These are phyloP conservation scores for Penicillium lividum DNA, from an alignment of 495 filamentous ascomycete species.

Conservation along the genomic window DNA sequence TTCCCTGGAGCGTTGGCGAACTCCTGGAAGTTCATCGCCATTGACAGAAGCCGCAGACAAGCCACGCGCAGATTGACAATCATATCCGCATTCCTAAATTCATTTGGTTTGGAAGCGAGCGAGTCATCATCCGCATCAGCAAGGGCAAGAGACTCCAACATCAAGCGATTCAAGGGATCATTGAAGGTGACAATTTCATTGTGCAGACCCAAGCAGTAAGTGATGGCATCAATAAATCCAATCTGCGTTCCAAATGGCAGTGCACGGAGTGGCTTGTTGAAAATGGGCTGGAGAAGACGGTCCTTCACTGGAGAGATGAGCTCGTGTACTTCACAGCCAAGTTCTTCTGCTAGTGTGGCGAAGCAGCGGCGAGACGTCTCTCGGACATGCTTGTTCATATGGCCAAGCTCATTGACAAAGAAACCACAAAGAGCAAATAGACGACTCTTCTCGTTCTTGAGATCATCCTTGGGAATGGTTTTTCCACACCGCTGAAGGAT, in stretches of 20 bases:
- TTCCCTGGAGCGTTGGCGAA: constrained; percentile 71
- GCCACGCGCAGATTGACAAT: constrained; percentile 92
- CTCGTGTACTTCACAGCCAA: constrained; percentile 77
- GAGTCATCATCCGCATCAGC: constrained; percentile 92
- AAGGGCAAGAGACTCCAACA: constrained; percentile 88
- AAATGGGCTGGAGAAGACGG: constrained; percentile 80
- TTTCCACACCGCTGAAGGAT: constrained; percentile 75
- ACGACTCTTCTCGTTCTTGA: constrained; percentile 63
- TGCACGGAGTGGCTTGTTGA: constrained; percentile 89
- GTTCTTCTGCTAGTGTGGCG: constrained; percentile 72
- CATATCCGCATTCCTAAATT: constrained; percentile 86
- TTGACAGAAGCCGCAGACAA: constrained; percentile 88
- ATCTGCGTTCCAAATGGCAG: constrained; percentile 92
- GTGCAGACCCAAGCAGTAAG: constrained; percentile 84
- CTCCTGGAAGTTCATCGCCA: constrained; percentile 88
- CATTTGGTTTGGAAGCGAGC: constrained; percentile 77
- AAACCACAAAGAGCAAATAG: constrained; percentile 75
- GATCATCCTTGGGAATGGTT: constrained; percentile 71
- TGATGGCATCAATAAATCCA: constrained; percentile 96
- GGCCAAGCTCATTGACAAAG: constrained; percentile 82
- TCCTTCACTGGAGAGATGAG: constrained; percentile 86
- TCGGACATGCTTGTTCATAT: constrained; percentile 93
- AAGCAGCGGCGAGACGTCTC: constrained; percentile 80
- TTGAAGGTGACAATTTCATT: constrained; percentile 86
- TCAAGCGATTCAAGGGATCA: constrained; percentile 81